phyloP scores from a whole-genome alignment of 2,329 filamentous ascomycete species.

The Diaporthe citriasiana region DNA sequence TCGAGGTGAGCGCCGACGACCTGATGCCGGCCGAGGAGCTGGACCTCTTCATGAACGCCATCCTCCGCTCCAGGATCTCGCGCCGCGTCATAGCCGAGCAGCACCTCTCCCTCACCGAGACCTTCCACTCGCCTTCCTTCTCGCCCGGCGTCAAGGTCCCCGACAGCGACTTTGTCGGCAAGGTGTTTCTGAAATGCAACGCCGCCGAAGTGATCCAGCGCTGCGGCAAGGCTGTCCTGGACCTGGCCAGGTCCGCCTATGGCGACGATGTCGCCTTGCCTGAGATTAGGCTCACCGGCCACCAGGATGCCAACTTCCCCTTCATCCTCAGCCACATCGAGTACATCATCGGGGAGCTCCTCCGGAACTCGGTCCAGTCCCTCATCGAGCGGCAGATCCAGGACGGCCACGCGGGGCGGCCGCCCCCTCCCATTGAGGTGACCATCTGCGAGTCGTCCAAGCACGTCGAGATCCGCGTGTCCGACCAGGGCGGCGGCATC shows the following conservation, averaged over 20 bases:
- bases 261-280: slow-evolving; percentile 80
- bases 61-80: slow-evolving; percentile 92
- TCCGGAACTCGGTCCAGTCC: slow-evolving; percentile 95
- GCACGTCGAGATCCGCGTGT: slow-evolving; percentile 96
- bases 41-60: slow-evolving; percentile 95
- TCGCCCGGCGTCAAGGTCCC: slow-evolving; percentile 80
- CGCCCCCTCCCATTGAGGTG: slow-evolving; percentile 90
- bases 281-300: slow-evolving; percentile 85
- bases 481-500: slow-evolving; percentile 94
- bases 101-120: slow-evolving; percentile 94
- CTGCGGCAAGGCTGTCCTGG: slow-evolving; percentile 82
- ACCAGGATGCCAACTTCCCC: slow-evolving; percentile 91
- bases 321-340: slow-evolving; percentile 97
- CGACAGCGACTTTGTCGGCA: slow-evolving; percentile 88
- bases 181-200: slow-evolving; percentile 94
- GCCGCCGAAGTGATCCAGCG: slow-evolving; percentile 89
- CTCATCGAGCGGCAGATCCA: slow-evolving; percentile 80
- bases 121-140: slow-evolving; percentile 91
- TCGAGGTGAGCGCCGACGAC: slow-evolving; percentile 80
- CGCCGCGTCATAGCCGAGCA: slow-evolving; percentile 97
- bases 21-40: slow-evolving; percentile 85
- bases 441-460: slow-evolving; percentile 94
- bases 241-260: slow-evolving; percentile 82
- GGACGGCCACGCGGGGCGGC: slow-evolving; percentile 49
- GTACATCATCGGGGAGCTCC: slow-evolving; percentile 95